Evolutionary conservation across 148 eudicot species (phyloP).

Genomic region (Rhododendron griersonianum): DNA sequence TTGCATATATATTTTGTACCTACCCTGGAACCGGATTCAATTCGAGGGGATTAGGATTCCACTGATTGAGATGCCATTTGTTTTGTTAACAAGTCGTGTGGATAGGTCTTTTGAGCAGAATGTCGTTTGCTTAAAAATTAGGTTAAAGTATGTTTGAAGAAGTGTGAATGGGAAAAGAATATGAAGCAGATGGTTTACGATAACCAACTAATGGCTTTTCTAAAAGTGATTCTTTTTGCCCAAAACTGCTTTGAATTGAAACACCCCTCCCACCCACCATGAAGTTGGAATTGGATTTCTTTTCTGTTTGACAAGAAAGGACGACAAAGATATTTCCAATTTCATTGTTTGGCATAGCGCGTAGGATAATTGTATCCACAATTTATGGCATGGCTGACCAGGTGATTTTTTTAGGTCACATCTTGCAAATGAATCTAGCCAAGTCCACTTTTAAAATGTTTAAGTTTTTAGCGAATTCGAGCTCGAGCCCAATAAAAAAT

Average conservation of each 20-base stretch:
- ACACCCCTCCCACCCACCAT: not conserved
- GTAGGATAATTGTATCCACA: not conserved
- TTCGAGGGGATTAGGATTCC: not conserved
- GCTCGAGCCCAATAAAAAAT: too few relatives aligned
- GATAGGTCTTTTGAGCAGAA: not conserved
- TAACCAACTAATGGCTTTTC: not conserved
- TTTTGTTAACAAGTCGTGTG: not conserved
- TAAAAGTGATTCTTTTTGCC: slow-evolving; percentile 1
- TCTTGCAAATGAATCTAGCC: too few relatives aligned
- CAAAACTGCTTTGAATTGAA: not conserved
- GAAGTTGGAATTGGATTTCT: slow-evolving; percentile 12
- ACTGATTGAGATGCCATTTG: not conserved
- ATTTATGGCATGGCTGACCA: not conserved
- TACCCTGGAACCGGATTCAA: not conserved
- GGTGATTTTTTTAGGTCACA: too few relatives aligned
- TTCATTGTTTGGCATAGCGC: not conserved
- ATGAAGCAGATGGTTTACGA: not conserved
- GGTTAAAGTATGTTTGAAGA: not conserved
- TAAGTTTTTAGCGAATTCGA: too few relatives aligned
- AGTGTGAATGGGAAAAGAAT: slow-evolving; percentile 10
- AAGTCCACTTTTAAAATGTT: too few relatives aligned
- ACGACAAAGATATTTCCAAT: not conserved
- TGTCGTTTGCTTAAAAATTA: not conserved
- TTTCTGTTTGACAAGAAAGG: not conserved
- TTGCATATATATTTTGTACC: not conserved